These are phyloP conservation scores for Huntiella omanensis DNA, from an alignment of 2,329 filamentous ascomycete genomes.

Conservation along the genomic window DNA sequence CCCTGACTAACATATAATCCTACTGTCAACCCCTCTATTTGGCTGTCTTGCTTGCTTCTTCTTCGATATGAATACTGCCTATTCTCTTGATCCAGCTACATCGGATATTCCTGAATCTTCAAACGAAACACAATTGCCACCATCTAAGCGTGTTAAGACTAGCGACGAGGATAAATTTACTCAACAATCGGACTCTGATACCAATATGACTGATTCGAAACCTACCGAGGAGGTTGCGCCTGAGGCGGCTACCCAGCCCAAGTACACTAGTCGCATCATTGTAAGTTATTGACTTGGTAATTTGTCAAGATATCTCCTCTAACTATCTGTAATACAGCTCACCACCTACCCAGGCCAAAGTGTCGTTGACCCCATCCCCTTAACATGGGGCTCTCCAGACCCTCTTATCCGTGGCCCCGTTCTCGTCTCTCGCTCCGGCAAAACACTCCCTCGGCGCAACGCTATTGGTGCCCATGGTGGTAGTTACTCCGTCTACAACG, in stretches of 20 bases:
- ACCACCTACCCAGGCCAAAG: conserved; percentile 15
- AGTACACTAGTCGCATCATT: conserved; percentile 11
- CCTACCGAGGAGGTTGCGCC: background rate
- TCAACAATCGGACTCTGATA: conserved; percentile 1
- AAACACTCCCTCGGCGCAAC: conserved; percentile 14
- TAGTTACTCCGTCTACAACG: conserved; percentile 91
- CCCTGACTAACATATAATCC: no score
- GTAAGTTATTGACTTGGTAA: background rate
- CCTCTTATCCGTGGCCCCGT: conserved; percentile 13
- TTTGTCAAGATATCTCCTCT: background rate
- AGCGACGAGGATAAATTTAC: background rate
- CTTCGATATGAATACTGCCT: conserved; percentile 8
- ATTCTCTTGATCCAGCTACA: conserved; percentile 4
- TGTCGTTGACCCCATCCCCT: conserved; percentile 13
- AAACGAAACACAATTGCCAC: background rate
- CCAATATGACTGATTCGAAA: conserved; percentile 5
- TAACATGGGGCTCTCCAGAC: conserved; percentile 13
- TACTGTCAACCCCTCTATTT: no score
- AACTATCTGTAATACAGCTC: conserved; percentile 4
- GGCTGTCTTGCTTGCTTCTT: background rate
- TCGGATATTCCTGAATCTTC: background rate
- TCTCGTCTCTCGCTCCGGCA: conserved; percentile 13
- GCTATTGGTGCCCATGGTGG: conserved; percentile 36
- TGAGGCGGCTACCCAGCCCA: background rate
- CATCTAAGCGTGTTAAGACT: background rate